Evolutionary conservation across 2,329 filamentous ascomycete genomes (phyloP).

Genomic region (Aspergillus jensenii): DNA sequence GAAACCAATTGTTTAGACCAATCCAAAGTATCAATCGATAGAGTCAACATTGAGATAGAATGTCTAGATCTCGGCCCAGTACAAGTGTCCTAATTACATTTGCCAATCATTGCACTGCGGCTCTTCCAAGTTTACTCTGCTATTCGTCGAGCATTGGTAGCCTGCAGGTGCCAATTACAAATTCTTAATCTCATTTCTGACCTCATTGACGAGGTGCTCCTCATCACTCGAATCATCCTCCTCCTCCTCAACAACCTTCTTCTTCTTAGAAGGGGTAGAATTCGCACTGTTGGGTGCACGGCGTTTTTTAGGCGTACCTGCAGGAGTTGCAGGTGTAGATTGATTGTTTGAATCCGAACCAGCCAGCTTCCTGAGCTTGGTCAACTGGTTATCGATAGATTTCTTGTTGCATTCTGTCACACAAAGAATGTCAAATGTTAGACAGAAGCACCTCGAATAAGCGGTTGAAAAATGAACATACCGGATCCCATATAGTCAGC

Average conservation of each 20-base stretch:
- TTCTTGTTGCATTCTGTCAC: slow-evolving; percentile 6
- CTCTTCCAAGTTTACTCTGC: too few species aligned
- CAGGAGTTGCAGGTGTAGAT: not conserved
- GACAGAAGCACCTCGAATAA: not conserved
- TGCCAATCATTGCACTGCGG: too few species aligned
- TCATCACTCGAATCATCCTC: not conserved
- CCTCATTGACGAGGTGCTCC: not conserved
- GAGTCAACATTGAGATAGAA: too few species aligned
- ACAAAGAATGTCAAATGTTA: not conserved
- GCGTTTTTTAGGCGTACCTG: not conserved
- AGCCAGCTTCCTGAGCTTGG: slow-evolving; percentile 1
- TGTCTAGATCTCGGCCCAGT: too few species aligned
- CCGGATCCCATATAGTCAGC: slow-evolving; percentile 13
- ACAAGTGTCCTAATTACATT: too few species aligned
- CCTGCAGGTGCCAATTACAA: not conserved
- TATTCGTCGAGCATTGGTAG: not conserved
- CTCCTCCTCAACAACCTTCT: not conserved
- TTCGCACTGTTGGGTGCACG: not conserved
- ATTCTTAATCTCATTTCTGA: not conserved
- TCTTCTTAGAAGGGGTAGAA: not conserved
- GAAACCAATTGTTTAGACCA: slow-evolving; percentile 4
- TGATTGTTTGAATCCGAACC: not conserved
- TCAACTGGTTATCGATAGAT: slow-evolving; percentile 9
- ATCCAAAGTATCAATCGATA: too few species aligned
- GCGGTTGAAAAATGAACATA: not conserved